Evolutionary conservation across 805 yeast genomes (phyloP).

Genomic region (Yarrowia porcina): DNA sequence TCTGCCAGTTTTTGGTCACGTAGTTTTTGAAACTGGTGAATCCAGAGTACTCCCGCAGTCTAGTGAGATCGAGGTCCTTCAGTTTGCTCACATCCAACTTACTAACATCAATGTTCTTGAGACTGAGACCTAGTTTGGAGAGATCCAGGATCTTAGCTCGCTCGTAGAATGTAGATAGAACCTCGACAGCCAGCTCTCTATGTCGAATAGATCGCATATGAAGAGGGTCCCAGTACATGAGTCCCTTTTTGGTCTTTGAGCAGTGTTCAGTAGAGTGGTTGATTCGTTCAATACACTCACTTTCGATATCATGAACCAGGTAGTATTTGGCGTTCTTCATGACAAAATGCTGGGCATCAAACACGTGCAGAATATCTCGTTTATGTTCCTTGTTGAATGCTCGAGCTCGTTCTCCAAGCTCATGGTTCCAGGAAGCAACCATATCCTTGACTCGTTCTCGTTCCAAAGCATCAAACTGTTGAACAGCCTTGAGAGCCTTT

Average conservation of each 20-base stretch:
- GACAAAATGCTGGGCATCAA: conserved; percentile 5
- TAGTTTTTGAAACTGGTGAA: conserved; percentile 8
- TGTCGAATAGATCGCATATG: conserved; percentile 6
- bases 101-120: neutral
- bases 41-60: conserved; percentile 1
- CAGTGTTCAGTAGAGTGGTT: conserved; percentile 8
- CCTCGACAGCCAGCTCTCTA: conserved; percentile 6
- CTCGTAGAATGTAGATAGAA: conserved; percentile 1
- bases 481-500: neutral
- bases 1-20: conserved; percentile 13
- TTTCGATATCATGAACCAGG: conserved; percentile 1
- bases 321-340: conserved; percentile 17
- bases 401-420: neutral
- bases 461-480: conserved; percentile 15
- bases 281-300: conserved; percentile 19
- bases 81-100: neutral
- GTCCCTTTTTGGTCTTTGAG: conserved; percentile 10
- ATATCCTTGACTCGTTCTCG: neutral
- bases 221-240: conserved; percentile 17
- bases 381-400: conserved; percentile 7
- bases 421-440: conserved; percentile 12
- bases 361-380: conserved; percentile 3
- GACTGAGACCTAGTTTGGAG: neutral
- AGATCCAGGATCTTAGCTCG: conserved; percentile 3
- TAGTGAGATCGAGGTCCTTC: conserved; percentile 10